These are phyloP conservation scores for Sphagnum magellanicum DNA, from an alignment of 228 moss, liverwort and hornwort species.

Conservation along the genomic window DNA sequence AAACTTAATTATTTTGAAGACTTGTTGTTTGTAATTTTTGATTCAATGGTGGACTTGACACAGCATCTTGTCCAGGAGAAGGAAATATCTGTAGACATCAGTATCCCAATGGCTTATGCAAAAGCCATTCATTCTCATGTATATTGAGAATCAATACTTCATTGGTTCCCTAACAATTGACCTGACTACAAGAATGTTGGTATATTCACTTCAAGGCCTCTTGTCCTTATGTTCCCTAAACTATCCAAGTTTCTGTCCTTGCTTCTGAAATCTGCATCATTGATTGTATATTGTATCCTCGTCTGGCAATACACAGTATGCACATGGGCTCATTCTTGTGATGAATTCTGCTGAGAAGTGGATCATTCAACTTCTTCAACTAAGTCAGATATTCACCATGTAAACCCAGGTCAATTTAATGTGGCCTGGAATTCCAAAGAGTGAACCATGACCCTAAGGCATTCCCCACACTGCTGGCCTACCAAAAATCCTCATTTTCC, in stretches of 20 bases:
- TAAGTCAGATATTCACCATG: conserved; percentile 1
- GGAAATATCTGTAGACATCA: conserved; percentile 87
- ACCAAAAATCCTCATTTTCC: conserved; percentile 84
- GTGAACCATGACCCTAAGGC: conserved; percentile 68
- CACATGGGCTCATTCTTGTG: too few species aligned
- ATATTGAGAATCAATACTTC: conserved; percentile 96
- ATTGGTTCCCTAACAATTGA: conserved; percentile 93
- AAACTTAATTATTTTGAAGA: too few species aligned
- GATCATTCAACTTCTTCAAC: too few species aligned
- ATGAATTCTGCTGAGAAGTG: too few species aligned
- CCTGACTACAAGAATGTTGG: conserved; percentile 81
- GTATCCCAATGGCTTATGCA: conserved; percentile 81
- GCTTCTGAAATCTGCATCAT: too few species aligned
- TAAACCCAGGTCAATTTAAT: conserved; percentile 5
- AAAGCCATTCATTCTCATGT: conserved; percentile 81
- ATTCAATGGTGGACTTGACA: background rate
- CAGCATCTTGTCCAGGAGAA: conserved; percentile 94
- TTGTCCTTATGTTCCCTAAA: too few species aligned
- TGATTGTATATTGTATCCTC: background rate
- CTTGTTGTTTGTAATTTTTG: too few species aligned
- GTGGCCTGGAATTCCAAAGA: too few species aligned
- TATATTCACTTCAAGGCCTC: conserved; percentile 7
- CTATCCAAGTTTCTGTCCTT: too few species aligned
- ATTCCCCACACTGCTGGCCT: conserved; percentile 61
- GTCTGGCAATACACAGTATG: too few species aligned